Conservation (phyloP, 495 filamentous ascomycete species). For the Bacidia rubella region DNA sequence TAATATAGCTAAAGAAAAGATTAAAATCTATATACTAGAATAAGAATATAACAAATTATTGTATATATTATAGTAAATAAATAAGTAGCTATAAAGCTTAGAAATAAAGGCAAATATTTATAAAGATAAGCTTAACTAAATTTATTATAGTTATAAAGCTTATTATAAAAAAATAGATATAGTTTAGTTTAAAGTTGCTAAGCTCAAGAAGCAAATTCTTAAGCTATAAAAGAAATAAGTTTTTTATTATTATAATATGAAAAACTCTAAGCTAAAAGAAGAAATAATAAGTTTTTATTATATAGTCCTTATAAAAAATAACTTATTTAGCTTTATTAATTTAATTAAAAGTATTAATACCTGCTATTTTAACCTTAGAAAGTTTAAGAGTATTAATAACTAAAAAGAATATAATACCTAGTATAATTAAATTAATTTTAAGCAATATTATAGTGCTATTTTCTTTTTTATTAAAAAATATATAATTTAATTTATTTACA, state of each 20-base stretch:
- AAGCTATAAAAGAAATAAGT: not conserved
- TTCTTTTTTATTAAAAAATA: not conserved
- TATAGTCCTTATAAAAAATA: not conserved
- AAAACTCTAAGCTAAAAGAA: not conserved
- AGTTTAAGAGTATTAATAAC: not conserved
- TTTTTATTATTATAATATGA: not conserved
- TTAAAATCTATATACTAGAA: constrained; percentile 10
- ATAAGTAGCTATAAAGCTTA: constrained; percentile 2
- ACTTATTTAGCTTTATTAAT: not conserved
- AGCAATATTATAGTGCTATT: not conserved
- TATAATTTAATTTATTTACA: not conserved
- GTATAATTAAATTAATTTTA: not conserved
- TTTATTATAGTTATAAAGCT: constrained; percentile 6
- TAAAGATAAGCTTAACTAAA: constrained; percentile 4
- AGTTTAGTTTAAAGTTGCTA: not conserved
- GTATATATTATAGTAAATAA: constrained; percentile 16
- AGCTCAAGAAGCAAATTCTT: not conserved
- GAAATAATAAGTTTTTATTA: not conserved
- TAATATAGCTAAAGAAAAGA: not conserved
- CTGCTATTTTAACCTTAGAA: not conserved
- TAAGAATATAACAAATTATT: constrained; percentile 1
- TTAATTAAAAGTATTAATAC: not conserved
- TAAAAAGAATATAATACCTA: not conserved
- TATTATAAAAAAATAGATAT: not conserved
- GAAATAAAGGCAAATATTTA: constrained; percentile 4